These are phyloP conservation scores for Eimeria acervulina DNA, from an alignment of 169 alveolate species.

Conservation along the genomic window DNA sequence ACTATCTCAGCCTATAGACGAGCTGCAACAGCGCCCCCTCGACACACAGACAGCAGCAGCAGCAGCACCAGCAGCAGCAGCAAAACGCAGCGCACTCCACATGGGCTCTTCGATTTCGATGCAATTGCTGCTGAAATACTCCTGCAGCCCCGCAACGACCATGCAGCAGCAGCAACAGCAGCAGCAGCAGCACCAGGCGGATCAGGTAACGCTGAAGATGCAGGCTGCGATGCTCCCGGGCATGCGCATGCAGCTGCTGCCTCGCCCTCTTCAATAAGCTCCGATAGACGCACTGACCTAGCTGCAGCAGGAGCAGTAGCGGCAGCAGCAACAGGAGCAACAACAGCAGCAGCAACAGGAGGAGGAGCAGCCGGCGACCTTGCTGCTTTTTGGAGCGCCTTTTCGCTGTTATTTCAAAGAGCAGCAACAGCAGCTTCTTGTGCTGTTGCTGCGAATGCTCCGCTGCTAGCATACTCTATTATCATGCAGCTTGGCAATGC, in stretches of 20 bases:
- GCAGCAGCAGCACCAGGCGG: not conserved
- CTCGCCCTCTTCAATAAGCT: not conserved
- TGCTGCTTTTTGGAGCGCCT: not conserved
- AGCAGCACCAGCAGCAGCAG: not conserved
- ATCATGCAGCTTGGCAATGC: constrained; percentile 41
- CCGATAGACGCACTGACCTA: not conserved
- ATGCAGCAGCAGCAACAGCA: not conserved
- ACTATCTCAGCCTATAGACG: not conserved
- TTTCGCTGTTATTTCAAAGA: not conserved
- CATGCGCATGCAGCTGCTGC: not conserved
- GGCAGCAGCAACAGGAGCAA: not conserved
- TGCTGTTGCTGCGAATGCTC: constrained; percentile 57
- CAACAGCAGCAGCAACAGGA: not conserved
- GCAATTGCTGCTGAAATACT: constrained; percentile 5
- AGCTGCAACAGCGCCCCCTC: not conserved
- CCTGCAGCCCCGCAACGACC: not conserved
- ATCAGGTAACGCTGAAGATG: not conserved
- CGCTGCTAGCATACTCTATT: constrained; percentile 32
- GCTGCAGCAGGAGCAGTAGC: not conserved
- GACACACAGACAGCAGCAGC: not conserved
- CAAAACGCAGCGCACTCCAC: not conserved
- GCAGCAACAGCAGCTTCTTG: constrained; percentile 51
- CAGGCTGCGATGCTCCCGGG: not conserved
- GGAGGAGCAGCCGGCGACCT: not conserved
- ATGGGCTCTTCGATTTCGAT: constrained; percentile 40